These are phyloP conservation scores for Elsinoe necatrix DNA, from an alignment of 2,329 filamentous ascomycete species.

Conservation along the genomic window DNA sequence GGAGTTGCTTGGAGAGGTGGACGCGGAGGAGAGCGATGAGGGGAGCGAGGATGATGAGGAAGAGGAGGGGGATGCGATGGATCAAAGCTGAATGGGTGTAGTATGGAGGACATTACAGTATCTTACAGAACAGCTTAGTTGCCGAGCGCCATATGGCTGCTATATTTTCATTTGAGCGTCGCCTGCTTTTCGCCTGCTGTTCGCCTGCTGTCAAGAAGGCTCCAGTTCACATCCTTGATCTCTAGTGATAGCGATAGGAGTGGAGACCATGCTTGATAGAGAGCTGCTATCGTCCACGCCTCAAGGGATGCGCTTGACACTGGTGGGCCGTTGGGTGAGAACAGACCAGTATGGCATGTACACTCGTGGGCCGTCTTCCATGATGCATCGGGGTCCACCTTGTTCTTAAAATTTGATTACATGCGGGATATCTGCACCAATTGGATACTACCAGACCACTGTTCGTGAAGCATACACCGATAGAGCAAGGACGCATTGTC, in stretches of 20 bases:
- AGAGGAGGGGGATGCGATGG: slow-evolving; percentile 6
- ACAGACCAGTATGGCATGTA: too few relatives aligned
- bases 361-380: too few relatives aligned
- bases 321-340: too few relatives aligned
- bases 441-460: too few relatives aligned
- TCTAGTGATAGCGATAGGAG: background rate
- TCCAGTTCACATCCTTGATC: background rate
- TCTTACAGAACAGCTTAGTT: background rate
- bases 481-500: too few relatives aligned
- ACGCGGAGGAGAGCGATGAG: slow-evolving; percentile 31
- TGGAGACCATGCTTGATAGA: background rate
- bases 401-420: too few relatives aligned
- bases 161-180: background rate
- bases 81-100: slow-evolving; percentile 19
- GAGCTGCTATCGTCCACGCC: background rate
- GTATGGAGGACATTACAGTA: background rate
- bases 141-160: background rate
- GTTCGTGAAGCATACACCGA: too few relatives aligned
- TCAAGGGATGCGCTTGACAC: too few relatives aligned
- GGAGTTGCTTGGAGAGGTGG: slow-evolving; percentile 31
- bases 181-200: background rate
- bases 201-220: background rate
- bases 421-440: too few relatives aligned
- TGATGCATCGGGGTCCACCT: too few relatives aligned
- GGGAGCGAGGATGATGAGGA: slow-evolving; percentile 30